phyloP scores from a whole-genome alignment of 495 filamentous ascomycete species.

The Neurospora discreta region DNA sequence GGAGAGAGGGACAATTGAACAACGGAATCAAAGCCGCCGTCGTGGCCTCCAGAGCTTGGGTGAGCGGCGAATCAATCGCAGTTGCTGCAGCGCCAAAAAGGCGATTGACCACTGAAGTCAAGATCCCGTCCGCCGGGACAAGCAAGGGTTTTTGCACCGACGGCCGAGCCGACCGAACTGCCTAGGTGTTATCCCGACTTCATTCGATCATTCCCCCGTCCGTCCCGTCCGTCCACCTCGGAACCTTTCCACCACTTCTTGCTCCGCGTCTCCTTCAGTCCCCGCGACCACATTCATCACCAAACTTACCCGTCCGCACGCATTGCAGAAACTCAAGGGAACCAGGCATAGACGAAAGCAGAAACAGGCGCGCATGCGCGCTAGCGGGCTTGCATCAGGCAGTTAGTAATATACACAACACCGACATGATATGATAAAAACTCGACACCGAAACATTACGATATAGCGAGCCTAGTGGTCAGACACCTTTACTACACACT shows the following conservation, averaged over 20 bases:
- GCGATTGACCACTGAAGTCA: not conserved
- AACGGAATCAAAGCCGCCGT: not conserved
- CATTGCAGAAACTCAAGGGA: not conserved
- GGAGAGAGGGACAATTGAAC: not conserved
- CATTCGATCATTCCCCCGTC: not conserved
- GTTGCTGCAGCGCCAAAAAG: not conserved
- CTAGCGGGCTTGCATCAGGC: not conserved
- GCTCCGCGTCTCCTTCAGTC: not conserved
- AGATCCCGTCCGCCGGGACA: not conserved
- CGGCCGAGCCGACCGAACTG: not conserved
- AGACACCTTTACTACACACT: not conserved
- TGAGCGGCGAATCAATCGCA: not conserved
- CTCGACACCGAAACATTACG: constrained; percentile 1
- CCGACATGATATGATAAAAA: constrained; percentile 15
- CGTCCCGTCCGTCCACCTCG: not conserved
- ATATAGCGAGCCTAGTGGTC: constrained; percentile 9
- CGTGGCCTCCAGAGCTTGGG: not conserved
- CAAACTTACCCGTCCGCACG: not conserved
- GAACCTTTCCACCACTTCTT: not conserved
- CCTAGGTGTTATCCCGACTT: not conserved
- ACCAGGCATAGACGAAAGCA: not conserved
- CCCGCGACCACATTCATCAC: not conserved
- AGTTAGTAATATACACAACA: not conserved
- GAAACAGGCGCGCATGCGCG: not conserved
- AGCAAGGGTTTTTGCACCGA: not conserved